These are phyloP conservation scores for Pancytospora epiphaga DNA, from an alignment of 371 early-diverging fungal species.

Conservation along the genomic window DNA sequence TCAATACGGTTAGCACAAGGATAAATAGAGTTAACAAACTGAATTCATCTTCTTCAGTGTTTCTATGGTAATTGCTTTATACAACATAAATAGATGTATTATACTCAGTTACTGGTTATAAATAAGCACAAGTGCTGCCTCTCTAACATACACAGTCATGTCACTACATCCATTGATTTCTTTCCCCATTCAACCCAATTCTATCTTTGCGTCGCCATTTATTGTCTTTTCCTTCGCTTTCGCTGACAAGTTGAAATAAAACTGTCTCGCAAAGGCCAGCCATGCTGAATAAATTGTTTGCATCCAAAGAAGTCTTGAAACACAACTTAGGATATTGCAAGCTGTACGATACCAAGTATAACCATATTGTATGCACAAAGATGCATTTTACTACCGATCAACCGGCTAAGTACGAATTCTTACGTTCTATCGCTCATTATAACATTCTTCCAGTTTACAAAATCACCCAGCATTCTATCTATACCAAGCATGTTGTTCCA, in stretches of 20 bases:
- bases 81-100: no score
- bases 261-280: not conserved
- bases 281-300: slow-evolving; percentile 11
- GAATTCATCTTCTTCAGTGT: no score
- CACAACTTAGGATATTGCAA: not conserved
- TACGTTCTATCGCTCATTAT: not conserved
- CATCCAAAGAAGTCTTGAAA: slow-evolving; percentile 13
- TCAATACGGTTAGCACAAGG: no score
- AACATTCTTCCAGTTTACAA: slow-evolving; percentile 27
- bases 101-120: no score
- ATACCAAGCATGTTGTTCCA: slow-evolving; percentile 36
- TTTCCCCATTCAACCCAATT: no score
- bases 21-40: no score
- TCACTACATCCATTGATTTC: no score
- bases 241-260: not conserved
- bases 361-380: slow-evolving; percentile 12
- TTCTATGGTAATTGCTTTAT: no score
- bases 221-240: no score
- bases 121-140: no score
- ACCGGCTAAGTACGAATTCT: not conserved
- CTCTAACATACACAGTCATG: no score
- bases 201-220: no score
- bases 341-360: slow-evolving; percentile 20
- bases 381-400: not conserved
- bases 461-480: slow-evolving; percentile 6